Percentiles rank a stretch among this genome's conserved stretches.
Evolutionary conservation across 345 rosid genomes (phyloP).

Genomic region (Isatis tinctoria): DNA sequence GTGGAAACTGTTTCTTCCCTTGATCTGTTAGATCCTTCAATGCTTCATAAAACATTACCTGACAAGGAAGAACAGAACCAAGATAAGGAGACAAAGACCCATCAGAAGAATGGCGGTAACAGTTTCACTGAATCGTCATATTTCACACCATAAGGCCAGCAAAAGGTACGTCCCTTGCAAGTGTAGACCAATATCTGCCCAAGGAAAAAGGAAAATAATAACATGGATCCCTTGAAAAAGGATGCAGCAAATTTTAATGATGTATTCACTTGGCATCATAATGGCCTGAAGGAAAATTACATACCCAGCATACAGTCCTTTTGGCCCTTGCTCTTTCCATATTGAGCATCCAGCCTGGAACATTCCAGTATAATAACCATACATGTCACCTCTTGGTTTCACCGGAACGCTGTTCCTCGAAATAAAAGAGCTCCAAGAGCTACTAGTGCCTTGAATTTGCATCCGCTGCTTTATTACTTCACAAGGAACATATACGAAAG

Average conservation of each 20-base stretch:
- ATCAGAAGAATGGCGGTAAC: background rate
- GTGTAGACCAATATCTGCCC: constrained; percentile 82
- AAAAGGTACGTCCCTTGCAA: constrained; percentile 94
- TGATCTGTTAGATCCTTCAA: constrained; percentile 57
- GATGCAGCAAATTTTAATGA: background rate
- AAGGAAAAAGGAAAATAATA: constrained; percentile 2
- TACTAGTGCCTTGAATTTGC: constrained; percentile 89
- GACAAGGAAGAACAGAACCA: constrained; percentile 17
- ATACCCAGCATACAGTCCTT: constrained; percentile 92
- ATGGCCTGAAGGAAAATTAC: background rate
- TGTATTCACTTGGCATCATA: constrained; percentile 2
- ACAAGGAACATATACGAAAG: constrained; percentile 87
- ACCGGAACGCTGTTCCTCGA: constrained; percentile 38
- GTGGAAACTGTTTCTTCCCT: constrained; percentile 54
- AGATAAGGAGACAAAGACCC: constrained; percentile 7
- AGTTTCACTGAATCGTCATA: background rate
- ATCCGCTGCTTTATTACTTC: constrained; percentile 97
- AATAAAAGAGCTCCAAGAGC: constrained; percentile 61
- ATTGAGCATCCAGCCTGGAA: constrained; percentile 85
- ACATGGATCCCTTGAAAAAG: background rate
- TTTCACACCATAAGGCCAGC: constrained; percentile 86
- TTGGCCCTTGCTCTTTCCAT: constrained; percentile 79
- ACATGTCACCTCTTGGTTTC: constrained; percentile 54
- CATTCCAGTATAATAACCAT: constrained; percentile 79
- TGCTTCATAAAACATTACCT: constrained; percentile 89